Evolutionary conservation across 2,329 filamentous ascomycete species (phyloP), one percentile per base, ranked within the genome.

Genomic region (Colletotrichum navitas): DNA sequence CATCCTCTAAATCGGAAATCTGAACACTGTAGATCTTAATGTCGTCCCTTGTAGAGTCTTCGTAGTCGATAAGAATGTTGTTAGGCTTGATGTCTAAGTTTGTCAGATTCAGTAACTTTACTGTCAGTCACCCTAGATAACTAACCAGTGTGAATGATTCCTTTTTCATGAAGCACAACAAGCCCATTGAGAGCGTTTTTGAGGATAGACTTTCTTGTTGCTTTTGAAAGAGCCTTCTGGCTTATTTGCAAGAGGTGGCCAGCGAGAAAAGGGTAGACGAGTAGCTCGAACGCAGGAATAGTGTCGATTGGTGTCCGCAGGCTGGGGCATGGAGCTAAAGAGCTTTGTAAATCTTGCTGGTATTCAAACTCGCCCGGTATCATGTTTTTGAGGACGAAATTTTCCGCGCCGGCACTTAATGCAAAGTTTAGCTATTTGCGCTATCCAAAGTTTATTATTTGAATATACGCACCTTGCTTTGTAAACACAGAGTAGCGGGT

Each of bases 51-150:
- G 32, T 7, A 16, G 10, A 21, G 32, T 56, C 26, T 32, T 54
- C 12, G 32, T 56, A 56, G 54, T 56, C 54, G 11, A 56, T n/a
- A 8, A 56, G 54, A 32, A 56, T 56, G 54, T 56, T 56, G 21
- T 56, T 56, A 11, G 32, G 54, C 5, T 56, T 39, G 54, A 56
- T 56, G 54, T 56, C 54, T 56, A 24, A 39, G 32, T 5, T 4
- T 18, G 52, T 56, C 11, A 24, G 52, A 18, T 32, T 54, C 18
- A 34, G 51, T 10, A 54, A 36, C 52, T 34, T n/a, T 2, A n/a
- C n/a, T n/a, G n/a, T n/a, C n/a, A n/a, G 10, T 36, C 52, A 14
- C 52, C 29, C 10, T 10, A 16, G 21, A 39, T 5, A n/a, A 34
- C 52, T 34, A 21, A 55, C 52, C 52, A n/a, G 29, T 55, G 18